A percentile compares a stretch with the other conserved stretches of the same genome.
These are phyloP conservation scores for Phaeodactylum tricornutum DNA, from an alignment of 108 stramenopile genomes.

Conservation along the genomic window DNA sequence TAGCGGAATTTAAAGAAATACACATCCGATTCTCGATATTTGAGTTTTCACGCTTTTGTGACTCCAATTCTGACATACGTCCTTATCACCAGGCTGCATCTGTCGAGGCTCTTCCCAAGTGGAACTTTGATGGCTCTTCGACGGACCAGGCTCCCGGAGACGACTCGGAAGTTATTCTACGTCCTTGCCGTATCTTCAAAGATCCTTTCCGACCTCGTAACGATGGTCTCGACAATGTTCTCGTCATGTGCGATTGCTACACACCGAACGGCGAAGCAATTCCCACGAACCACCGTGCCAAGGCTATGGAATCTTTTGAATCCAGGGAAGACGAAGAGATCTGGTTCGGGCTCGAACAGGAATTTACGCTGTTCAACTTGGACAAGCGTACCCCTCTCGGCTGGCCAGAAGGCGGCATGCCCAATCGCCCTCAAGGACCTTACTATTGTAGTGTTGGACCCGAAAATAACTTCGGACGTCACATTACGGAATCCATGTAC, in stretches of 20 bases:
- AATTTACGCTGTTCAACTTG: conserved; percentile 97
- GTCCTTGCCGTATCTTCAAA: conserved; percentile 77
- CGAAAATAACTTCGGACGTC: conserved; percentile 91
- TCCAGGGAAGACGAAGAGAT: conserved; percentile 68
- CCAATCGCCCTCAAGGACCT: conserved; percentile 84
- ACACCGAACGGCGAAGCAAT: conserved; percentile 85
- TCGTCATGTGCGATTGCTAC: conserved; percentile 95
- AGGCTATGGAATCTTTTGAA: conserved; percentile 66
- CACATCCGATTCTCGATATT: not conserved
- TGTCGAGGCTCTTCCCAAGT: conserved; percentile 71
- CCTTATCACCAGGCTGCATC: conserved; percentile 9
- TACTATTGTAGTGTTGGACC: conserved; percentile 97
- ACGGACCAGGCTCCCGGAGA: conserved; percentile 96
- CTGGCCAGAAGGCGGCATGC: conserved; percentile 90
- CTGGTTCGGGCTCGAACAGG: conserved; percentile 97
- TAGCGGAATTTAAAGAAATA: too few species aligned
- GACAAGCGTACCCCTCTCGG: conserved; percentile 88
- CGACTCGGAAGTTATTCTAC: conserved; percentile 89
- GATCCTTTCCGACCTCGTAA: conserved; percentile 90
- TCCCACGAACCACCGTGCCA: conserved; percentile 74
- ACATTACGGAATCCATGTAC: conserved; percentile 90
- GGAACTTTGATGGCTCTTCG: conserved; percentile 96
- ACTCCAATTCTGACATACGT: not conserved
- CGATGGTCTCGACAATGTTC: conserved; percentile 80
- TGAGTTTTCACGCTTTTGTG: not conserved